Evolutionary conservation across 768 basidiomycete species (phyloP), one percentile per base, ranked within the genome.

Genomic region (Hydnomerulius pinastri): DNA sequence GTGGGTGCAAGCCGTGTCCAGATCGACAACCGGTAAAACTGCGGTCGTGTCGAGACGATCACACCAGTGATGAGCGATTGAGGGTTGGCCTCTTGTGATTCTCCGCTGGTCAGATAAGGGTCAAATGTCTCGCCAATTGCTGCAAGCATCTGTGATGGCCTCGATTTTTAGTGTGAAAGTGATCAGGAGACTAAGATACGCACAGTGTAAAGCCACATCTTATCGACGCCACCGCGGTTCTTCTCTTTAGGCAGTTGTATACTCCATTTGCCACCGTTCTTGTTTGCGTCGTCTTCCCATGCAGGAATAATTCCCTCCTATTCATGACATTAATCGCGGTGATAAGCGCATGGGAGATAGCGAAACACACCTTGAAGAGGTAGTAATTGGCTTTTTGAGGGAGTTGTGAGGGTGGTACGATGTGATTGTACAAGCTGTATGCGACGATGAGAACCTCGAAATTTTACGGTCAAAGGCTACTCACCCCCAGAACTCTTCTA

Each of bases 91-190:
- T 71, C 78, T 54, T 67, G 53, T 15, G 67, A 17, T 61, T 70
- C 57, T 75, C 80, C 39, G 71, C 62, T 51, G 20, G 85, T 78
- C 41, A 91, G 79, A 46, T 85, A 81, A 13, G 95, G 92, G 71
- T 98, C 97, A 68, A 97, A 98, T 0, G 94, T 99, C 73, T 99
- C 97, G 46, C 97, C 97, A 58, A 99, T 99, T 38, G 96, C 97
- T 53, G 97, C 97, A 51, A 99, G 85, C 96, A 98, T 98, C 97
- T 98, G 69, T 24, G 35, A 35, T 24, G 13, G 6, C 20, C n/a
- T n/a, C 32, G 47, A 37, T 10, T 10, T 23, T 60, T 18, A 57
- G 51, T 12, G 25, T 18, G 35, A 29, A 10, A 6, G 48, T 20
- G 38, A 6, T 7, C 9, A 13, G 13, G 20, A 45, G 7, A 37